A percentile compares a stretch with the other conserved stretches of the same genome.
These are phyloP conservation scores for Podospora fimiseda DNA, from an alignment of 495 filamentous ascomycete species.

Conservation along the genomic window DNA sequence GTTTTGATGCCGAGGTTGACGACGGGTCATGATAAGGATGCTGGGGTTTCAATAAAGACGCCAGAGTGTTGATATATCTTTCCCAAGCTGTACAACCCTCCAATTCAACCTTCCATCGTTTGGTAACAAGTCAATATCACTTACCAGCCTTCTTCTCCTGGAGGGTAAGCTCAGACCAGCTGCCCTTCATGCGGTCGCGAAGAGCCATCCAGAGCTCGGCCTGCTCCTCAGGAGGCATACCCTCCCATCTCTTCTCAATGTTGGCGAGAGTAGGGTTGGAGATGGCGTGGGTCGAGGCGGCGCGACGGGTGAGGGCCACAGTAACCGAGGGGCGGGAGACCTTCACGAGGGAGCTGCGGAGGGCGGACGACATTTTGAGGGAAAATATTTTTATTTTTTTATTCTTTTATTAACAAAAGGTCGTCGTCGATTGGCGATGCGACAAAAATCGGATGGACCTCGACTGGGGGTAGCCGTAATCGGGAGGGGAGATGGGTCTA, in stretches of 20 bases:
- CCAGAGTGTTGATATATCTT: constrained; percentile 5
- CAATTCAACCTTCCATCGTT: neutral
- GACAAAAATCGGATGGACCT: constrained; percentile 8
- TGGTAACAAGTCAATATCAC: too few relatives aligned
- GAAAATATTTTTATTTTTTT: constrained; percentile 3
- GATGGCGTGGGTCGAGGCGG: constrained; percentile 77
- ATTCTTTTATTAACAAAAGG: neutral
- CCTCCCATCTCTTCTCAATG: constrained; percentile 99
- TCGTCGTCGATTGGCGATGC: constrained; percentile 7
- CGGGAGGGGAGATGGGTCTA: constrained; percentile 37
- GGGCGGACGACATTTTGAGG: constrained; percentile 30
- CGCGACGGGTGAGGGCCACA: constrained; percentile 50
- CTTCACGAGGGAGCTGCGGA: constrained; percentile 37
- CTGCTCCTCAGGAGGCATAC: constrained; percentile 94
- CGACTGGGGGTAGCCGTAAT: constrained; percentile 4
- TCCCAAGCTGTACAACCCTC: neutral
- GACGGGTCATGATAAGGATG: constrained; percentile 8
- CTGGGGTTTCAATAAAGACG: too few relatives aligned
- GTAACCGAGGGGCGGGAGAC: constrained; percentile 32
- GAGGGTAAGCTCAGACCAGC: constrained; percentile 89
- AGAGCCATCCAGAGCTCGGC: constrained; percentile 98
- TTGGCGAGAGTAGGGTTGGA: constrained; percentile 94
- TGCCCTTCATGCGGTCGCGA: constrained; percentile 94
- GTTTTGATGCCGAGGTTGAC: constrained; percentile 11
- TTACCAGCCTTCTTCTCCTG: constrained; percentile 98